Conservation (phyloP, 331 rosid species). For the Rhamnella rubrinervis region DNA sequence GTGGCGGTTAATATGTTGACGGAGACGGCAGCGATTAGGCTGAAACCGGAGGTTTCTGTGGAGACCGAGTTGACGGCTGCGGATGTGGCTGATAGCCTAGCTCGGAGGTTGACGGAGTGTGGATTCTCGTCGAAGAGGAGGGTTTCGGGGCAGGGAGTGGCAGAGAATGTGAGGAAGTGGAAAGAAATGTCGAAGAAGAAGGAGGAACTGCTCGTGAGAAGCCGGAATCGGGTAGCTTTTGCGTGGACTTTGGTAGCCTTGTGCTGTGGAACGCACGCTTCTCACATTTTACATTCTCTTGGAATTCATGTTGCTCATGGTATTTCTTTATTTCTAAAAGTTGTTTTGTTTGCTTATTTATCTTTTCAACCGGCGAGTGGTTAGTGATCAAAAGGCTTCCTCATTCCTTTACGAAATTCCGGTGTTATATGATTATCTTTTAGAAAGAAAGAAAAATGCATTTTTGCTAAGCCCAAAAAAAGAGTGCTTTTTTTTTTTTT, state of each 20-base stretch:
- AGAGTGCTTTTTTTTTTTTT: neutral
- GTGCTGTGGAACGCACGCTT: conserved; percentile 94
- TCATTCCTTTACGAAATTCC: no score
- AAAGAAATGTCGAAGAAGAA: conserved; percentile 82
- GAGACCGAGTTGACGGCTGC: conserved; percentile 24
- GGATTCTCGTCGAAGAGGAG: conserved; percentile 81
- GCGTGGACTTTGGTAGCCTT: conserved; percentile 95
- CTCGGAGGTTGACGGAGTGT: conserved; percentile 70
- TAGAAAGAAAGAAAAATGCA: neutral
- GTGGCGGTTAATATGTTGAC: conserved; percentile 94
- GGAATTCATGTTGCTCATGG: conserved; percentile 93
- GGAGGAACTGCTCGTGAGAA: conserved; percentile 58
- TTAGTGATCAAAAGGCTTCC: neutral
- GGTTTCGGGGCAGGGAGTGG: conserved; percentile 65
- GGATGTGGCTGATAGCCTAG: conserved; percentile 66
- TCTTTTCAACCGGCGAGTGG: neutral
- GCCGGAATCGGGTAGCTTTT: conserved; percentile 76
- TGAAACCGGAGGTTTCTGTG: conserved; percentile 38
- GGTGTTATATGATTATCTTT: no score
- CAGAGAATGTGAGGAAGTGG: conserved; percentile 92
- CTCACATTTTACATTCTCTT: conserved; percentile 80
- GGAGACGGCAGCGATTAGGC: conserved; percentile 90
- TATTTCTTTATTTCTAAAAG: conserved; percentile 12
- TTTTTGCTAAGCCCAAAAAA: neutral
- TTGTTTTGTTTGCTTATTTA: no score